These are phyloP conservation scores for Noccaea caerulescens DNA, from an alignment of 345 rosid species.

Conservation along the genomic window DNA sequence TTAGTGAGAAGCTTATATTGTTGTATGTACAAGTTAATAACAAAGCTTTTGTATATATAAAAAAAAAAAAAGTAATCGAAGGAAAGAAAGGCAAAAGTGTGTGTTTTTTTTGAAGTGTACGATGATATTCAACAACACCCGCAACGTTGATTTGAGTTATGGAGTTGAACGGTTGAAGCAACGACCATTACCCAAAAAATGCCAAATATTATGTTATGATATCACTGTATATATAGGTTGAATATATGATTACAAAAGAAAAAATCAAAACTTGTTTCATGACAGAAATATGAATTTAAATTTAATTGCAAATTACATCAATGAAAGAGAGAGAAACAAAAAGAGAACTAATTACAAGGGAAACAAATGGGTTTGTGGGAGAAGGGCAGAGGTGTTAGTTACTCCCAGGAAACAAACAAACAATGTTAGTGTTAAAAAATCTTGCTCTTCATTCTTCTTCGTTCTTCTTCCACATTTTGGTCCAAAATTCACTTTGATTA, in stretches of 20 bases:
- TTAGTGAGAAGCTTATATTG: too few relatives aligned
- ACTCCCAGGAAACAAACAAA: slow-evolving; percentile 21
- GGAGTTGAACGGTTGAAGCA: too few relatives aligned
- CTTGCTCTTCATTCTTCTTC: neutral
- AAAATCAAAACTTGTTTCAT: slow-evolving; percentile 7
- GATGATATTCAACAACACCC: too few relatives aligned
- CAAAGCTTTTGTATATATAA: too few relatives aligned
- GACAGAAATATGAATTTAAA: neutral
- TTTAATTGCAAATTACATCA: slow-evolving; percentile 10
- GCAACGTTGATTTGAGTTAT: too few relatives aligned
- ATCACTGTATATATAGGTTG: too few relatives aligned
- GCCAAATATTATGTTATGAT: too few relatives aligned
- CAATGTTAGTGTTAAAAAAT: slow-evolving; percentile 34
- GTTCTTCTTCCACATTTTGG: slow-evolving; percentile 20
- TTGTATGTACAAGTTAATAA: too few relatives aligned
- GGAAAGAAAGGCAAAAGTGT: too few relatives aligned
- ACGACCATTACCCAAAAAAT: too few relatives aligned
- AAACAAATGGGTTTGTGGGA: slow-evolving; percentile 28
- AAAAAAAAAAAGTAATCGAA: too few relatives aligned
- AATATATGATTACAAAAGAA: slow-evolving; percentile 23
- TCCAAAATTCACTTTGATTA: slow-evolving; percentile 32
- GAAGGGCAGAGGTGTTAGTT: slow-evolving; percentile 14
- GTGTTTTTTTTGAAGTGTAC: too few relatives aligned
- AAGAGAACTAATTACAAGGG: slow-evolving; percentile 40
- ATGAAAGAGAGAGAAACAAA: neutral